Evolutionary conservation across 352 stramenopile species (phyloP), one percentile per base, ranked within the genome.

Genomic region (Elongisporangium undulatum): DNA sequence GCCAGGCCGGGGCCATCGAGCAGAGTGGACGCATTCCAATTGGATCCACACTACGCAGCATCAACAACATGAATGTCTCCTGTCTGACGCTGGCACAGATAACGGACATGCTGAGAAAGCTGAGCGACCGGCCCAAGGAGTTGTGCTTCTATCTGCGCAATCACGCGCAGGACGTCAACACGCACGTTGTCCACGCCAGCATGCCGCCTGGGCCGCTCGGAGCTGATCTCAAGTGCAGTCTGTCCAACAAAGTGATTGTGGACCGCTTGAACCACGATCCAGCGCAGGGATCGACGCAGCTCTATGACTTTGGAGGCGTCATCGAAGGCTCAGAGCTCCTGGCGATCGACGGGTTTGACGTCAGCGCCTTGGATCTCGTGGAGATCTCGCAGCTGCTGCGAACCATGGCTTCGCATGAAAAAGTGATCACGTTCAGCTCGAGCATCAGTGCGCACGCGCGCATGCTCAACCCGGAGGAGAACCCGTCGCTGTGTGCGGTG

Each of bases 51-150:
- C 73, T 89, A n/a, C 52, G 64, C 4, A 66, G 56, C 5, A 69
- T 89, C 55, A 89, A 89, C 64, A 58, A 53, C 29, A 56, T 86
- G 59, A 82, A 86, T 45, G 67, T 89, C n/a, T 83, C 77, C 2
- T 82, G 71, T 26, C 51, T 89, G 39, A 60, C 57, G 0, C 53
- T 89, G 13, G 53, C 48, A 7, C 59, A 81, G 53, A 66, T 72
- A 9, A 77, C 71, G 6, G 57, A 66, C 0, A 51, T 87, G 17
- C 68, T 89, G 23, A 79, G 68, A 39, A 89, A 85, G 20, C 59
- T 89, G 22, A 67, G 53, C 22, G 58, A 74, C 7, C 49, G 26
- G 2, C 64, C 75, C 0, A 89, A 87, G 62, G 55, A 69, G 10
- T 58, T 89, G 12, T 49, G 24, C 0, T 83, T 87, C 19, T 54